Base-by-base conservation (phyloP, 768 basidiomycete species). In the Coprinopsis cinerea region DNA sequence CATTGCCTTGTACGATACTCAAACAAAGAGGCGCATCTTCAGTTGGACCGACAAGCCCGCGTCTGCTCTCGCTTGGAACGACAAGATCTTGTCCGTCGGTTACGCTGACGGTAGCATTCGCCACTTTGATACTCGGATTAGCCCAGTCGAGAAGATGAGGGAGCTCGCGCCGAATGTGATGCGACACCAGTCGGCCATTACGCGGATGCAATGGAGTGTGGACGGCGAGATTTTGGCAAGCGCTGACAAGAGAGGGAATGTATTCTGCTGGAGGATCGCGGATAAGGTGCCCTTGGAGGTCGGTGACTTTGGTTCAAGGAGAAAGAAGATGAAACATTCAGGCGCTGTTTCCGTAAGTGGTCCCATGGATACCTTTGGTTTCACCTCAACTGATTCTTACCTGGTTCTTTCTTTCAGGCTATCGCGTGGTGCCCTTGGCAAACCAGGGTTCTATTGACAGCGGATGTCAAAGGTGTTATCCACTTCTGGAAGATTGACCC, bases 341-440 rank as follows among this genome's bases (percentile, higher is more conserved):
- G 82, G 78, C 13, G 74, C 40, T 4, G 51, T 57, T 23, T 57
- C 53, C 32, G 56, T 57, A 39, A 30, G 48, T 37, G n/a, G n/a
- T 4, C 7, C 39, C 10, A 11, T 30, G 13, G 20, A 25, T n/a
- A 32, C 43, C 23, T 39, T 17, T 17, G 35, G 17, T 23, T 48
- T 48, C 9, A 48, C n/a, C n/a, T 48, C 22, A 22, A 37, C 36
- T 47, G 39, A 50, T 11, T 10, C 20, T 28, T 22, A 22, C 28
- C 25, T 49, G n/a, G 20, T 28, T 11, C 28, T 15, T 48, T 51
- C 24, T 26, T 49, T 13, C 55, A 89, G 88, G 89, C 92, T 0
- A 67, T 94, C 46, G 84, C 89, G 1, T 95, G 92, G 83, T 91
- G 85, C 54, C 88, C 92, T 0, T 94, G 92, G 92, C 82, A 89